Evolutionary conservation across 306 rosid species (phyloP).

Genomic region (Trifolium fragiferum): DNA sequence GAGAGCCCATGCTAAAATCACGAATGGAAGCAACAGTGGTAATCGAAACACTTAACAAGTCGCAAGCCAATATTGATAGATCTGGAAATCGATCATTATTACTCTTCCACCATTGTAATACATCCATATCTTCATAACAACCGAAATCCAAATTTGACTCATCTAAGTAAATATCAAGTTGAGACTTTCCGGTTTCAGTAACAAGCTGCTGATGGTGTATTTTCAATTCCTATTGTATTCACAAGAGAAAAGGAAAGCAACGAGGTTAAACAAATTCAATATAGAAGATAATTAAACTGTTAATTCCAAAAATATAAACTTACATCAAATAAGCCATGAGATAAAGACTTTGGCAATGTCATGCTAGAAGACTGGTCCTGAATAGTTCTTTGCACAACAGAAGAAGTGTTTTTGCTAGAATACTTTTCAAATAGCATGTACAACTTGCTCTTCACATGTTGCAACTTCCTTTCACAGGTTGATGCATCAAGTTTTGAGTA

Average conservation of each 20-base stretch:
- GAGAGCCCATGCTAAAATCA: not conserved
- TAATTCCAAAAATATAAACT: not conserved
- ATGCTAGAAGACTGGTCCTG: not conserved
- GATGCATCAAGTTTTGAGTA: not conserved
- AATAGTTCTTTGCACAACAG: not conserved
- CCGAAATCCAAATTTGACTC: conserved; percentile 18
- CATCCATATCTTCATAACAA: not conserved
- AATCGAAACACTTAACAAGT: conserved; percentile 11
- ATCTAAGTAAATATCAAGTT: conserved; percentile 14
- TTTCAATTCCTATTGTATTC: conserved; percentile 14
- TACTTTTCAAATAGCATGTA: conserved; percentile 13
- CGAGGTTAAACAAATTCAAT: not conserved
- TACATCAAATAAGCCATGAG: not conserved
- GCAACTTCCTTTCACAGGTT: not conserved
- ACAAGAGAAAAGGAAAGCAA: conserved; percentile 10
- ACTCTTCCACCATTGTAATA: conserved; percentile 8
- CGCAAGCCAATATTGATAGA: not conserved
- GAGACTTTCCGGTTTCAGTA: not conserved
- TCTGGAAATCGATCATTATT: not conserved
- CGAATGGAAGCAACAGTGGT: not conserved
- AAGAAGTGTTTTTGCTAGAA: not conserved
- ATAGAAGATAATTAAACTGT: not conserved
- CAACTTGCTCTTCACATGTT: not conserved
- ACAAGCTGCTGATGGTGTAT: not conserved
- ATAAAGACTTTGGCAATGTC: not conserved